Conservation (phyloP, 257 asterid genomes). For the Scutellaria galericulata region DNA sequence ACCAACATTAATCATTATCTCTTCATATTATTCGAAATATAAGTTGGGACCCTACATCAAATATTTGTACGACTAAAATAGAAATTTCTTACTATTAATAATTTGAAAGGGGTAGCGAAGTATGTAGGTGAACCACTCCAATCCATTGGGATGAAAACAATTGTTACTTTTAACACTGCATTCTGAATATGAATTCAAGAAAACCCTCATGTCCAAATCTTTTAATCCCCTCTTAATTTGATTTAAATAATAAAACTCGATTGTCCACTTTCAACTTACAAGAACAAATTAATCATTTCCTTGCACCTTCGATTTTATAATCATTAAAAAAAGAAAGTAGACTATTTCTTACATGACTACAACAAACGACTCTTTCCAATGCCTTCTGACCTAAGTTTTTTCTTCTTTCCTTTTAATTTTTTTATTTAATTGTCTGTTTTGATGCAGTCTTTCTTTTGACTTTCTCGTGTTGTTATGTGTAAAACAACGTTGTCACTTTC, state of each 20-base stretch:
- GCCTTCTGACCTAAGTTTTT: slow-evolving; percentile 32
- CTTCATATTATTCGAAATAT: too few species aligned
- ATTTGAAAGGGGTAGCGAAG: slow-evolving; percentile 14
- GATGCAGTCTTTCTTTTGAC: slow-evolving; percentile 52
- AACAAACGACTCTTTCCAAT: slow-evolving; percentile 36
- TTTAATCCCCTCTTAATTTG: slow-evolving; percentile 1
- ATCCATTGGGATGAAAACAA: slow-evolving; percentile 2
- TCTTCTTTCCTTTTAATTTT: neutral
- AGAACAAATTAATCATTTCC: neutral
- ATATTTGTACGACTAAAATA: neutral
- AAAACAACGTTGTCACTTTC: slow-evolving; percentile 30
- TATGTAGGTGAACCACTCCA: slow-evolving; percentile 59
- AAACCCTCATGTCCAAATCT: slow-evolving; percentile 14
- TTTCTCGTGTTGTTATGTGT: slow-evolving; percentile 40
- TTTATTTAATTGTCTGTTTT: slow-evolving; percentile 18
- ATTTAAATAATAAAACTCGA: neutral
- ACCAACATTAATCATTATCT: too few species aligned
- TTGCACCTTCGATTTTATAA: neutral
- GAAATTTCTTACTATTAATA: slow-evolving; percentile 10
- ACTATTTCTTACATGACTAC: slow-evolving; percentile 35
- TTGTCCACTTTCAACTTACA: neutral
- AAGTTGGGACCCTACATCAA: neutral
- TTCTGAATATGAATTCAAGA: slow-evolving; percentile 24
- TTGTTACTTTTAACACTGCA: slow-evolving; percentile 23
- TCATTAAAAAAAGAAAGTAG: neutral